These are phyloP conservation scores for Vigna trinervia DNA, from an alignment of 306 rosid species.

Conservation along the genomic window DNA sequence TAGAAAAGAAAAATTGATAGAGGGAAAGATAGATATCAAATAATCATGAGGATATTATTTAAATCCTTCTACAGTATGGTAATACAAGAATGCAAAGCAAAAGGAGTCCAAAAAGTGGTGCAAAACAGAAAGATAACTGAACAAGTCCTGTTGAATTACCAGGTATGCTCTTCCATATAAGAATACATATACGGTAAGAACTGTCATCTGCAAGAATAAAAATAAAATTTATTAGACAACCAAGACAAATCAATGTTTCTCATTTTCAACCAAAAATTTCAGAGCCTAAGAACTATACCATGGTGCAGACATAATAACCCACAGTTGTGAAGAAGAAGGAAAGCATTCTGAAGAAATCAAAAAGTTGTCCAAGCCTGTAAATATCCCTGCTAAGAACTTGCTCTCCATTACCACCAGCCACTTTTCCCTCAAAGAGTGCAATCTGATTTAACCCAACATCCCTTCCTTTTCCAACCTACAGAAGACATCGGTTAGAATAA, in stretches of 20 bases:
- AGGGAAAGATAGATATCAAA: not conserved
- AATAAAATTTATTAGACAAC: slow-evolving; percentile 33
- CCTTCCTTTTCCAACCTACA: slow-evolving; percentile 99
- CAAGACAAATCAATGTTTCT: slow-evolving; percentile 25
- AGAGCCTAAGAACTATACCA: slow-evolving; percentile 57
- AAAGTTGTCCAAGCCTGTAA: slow-evolving; percentile 90
- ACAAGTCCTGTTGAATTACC: slow-evolving; percentile 58
- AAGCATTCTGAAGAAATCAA: slow-evolving; percentile 97
- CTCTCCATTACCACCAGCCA: slow-evolving; percentile 99
- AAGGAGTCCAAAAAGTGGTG: slow-evolving; percentile 18
- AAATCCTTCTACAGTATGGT: slow-evolving; percentile 4
- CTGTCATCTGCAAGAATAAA: slow-evolving; percentile 85
- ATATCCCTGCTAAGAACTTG: slow-evolving; percentile 96
- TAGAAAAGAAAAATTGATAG: not conserved
- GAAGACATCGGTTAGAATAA: slow-evolving; percentile 42
- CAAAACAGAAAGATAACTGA: slow-evolving; percentile 24
- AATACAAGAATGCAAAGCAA: not conserved
- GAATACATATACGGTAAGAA: slow-evolving; percentile 86
- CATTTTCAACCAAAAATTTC: not conserved
- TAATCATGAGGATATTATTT: not conserved
- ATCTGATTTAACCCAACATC: slow-evolving; percentile 99
- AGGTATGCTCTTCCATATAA: slow-evolving; percentile 90
- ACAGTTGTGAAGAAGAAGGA: slow-evolving; percentile 95
- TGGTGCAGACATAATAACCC: slow-evolving; percentile 94
- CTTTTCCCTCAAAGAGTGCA: slow-evolving; percentile 99